Evolutionary conservation across 768 basidiomycete species (phyloP), one percentile per base, ranked within the genome.

Genomic region (Mycena belliarum): DNA sequence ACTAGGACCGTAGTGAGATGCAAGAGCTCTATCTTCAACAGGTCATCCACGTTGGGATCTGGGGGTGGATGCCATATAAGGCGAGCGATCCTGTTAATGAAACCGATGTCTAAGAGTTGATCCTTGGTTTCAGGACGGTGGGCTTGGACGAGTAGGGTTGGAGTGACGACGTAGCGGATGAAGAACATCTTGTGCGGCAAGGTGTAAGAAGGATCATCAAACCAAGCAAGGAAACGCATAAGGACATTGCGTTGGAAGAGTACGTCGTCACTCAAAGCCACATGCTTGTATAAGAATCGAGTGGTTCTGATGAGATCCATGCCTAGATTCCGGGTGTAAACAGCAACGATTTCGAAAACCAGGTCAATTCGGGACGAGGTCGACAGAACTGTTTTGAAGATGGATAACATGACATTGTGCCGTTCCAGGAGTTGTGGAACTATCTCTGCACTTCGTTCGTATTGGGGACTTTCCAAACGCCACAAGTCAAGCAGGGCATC

Each of bases 1-100:
- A 98, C 88, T 59, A 99, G 81, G 32, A 93, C 79, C 0, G 89
- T 93, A 6, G 95, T 94, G 67, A 98, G 76, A 65, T 95, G 88
- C 38, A 98, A 78, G 18, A 97, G 79, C 71, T 98, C 97, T 57
- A 98, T 91, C 65, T 88, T 89, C 72, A 95, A 89, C 61, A 85
- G 80, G 67, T 98, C 96, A 56, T 95, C 93, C 0, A 82, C 79
- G 16, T 74, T 64, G 4, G 76, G 74, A 21, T 86, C 83, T 12
- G 82, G 82, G 71, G 91, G 84, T 0, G 88, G 89, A 59, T 84
- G 82, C 95, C 95, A 97, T 44, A 98, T 83, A 38, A 84, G 80
- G 47, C 78, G 79, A 68, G 92, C 85, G 20, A 96, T 74, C 60
- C 82, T 81, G 48, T 78, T 72, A 29, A 97, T 76, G 65, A 93